Conservation (phyloP, 805 yeast species). For the Myxozyma monticola region DNA sequence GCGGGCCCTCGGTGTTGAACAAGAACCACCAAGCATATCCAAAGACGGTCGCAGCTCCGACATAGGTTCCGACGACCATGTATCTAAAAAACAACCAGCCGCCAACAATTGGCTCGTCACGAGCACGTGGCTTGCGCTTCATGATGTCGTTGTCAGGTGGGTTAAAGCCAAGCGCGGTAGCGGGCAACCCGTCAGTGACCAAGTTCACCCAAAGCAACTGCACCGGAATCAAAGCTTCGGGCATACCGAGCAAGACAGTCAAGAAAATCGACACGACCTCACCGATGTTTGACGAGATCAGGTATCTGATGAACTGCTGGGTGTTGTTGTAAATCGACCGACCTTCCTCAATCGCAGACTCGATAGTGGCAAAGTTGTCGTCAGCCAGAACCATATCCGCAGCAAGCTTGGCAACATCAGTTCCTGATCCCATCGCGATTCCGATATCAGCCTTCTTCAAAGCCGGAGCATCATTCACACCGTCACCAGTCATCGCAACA, state of each 20-base stretch:
- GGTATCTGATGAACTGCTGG: slow-evolving; percentile 45
- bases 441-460: slow-evolving; percentile 64
- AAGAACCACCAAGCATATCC: slow-evolving; percentile 47
- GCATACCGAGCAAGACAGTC: slow-evolving; percentile 55
- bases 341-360: slow-evolving; percentile 58
- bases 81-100: slow-evolving; percentile 44
- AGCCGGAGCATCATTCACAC: slow-evolving; percentile 67
- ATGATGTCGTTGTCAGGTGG: slow-evolving; percentile 45
- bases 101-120: slow-evolving; percentile 44
- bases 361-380: slow-evolving; percentile 56
- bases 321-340: slow-evolving; percentile 49
- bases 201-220: slow-evolving; percentile 59
- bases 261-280: slow-evolving; percentile 54
- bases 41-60: slow-evolving; percentile 46
- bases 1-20: slow-evolving; percentile 42
- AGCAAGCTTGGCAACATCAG: slow-evolving; percentile 62
- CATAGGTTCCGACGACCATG: slow-evolving; percentile 44
- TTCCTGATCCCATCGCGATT: slow-evolving; percentile 63
- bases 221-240: slow-evolving; percentile 56
- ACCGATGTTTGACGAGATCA: slow-evolving; percentile 57
- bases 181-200: slow-evolving; percentile 60
- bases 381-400: slow-evolving; percentile 59
- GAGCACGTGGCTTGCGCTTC: slow-evolving; percentile 43
- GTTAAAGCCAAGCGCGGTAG: slow-evolving; percentile 56
- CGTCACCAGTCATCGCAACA: slow-evolving; percentile 68